A percentile compares a stretch with the other conserved stretches of the same genome.
Evolutionary conservation across 768 basidiomycete species (phyloP).

Genomic region (Sporobolomyces phaffii): DNA sequence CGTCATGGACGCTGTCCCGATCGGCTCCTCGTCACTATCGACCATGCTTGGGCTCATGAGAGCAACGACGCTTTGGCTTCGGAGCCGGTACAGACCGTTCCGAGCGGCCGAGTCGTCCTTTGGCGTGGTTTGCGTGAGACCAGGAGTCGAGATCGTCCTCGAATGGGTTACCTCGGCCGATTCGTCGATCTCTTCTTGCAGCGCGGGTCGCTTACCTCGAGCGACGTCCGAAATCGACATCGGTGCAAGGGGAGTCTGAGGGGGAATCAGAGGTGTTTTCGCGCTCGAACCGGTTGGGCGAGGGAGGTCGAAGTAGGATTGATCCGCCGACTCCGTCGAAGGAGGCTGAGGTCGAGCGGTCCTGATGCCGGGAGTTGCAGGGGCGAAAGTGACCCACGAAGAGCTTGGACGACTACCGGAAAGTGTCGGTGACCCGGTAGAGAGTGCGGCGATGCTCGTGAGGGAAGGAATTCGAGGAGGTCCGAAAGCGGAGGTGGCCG

Average conservation of each 20-base stretch:
- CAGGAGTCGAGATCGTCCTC: background rate
- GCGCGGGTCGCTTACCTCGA: conserved; percentile 32
- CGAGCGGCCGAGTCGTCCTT: background rate
- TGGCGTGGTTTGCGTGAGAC: background rate
- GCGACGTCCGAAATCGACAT: conserved; percentile 25
- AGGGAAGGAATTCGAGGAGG: conserved; percentile 20
- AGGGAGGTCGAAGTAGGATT: conserved; percentile 39
- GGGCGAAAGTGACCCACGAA: conserved; percentile 35
- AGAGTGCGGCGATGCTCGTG: background rate
- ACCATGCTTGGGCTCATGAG: conserved; percentile 32
- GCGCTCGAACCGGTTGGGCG: conserved; percentile 1
- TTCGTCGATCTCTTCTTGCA: conserved; percentile 38
- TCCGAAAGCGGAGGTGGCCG: background rate
- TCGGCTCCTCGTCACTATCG: conserved; percentile 27
- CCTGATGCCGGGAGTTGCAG: conserved; percentile 31
- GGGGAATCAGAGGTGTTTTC: conserved; percentile 4
- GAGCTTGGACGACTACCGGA: background rate
- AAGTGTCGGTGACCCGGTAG: background rate
- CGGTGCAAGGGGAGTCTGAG: conserved; percentile 28
- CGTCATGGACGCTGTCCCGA: conserved; percentile 18
- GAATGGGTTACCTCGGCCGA: background rate
- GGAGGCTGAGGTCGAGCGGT: conserved; percentile 19
- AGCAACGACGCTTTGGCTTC: conserved; percentile 21
- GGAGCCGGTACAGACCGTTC: conserved; percentile 15
- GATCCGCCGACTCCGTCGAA: background rate